A percentile compares a stretch with the other conserved stretches of the same genome.
phyloP scores from a whole-genome alignment of 768 basidiomycete species.

The Hericium erinaceus region DNA sequence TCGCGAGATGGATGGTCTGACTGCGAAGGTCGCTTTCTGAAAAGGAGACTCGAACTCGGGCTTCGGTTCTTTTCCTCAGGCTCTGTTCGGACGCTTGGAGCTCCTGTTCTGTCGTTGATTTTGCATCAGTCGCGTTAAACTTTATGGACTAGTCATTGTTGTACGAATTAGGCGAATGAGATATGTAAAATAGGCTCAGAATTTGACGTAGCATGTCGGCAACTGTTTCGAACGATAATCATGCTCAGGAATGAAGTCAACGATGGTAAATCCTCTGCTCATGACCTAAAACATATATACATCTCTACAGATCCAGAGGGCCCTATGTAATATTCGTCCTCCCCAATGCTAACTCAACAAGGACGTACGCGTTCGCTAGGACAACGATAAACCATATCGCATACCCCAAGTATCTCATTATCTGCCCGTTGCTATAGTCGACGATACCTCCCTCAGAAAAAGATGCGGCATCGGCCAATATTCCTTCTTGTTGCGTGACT shows the following conservation, averaged over 20 bases:
- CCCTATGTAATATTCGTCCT: not conserved
- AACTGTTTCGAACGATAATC: too few relatives aligned
- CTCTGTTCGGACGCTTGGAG: not conserved
- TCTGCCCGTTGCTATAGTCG: not conserved
- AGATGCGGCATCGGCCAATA: not conserved
- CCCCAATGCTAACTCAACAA: not conserved
- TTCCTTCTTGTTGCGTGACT: not conserved
- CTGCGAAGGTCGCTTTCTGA: slow-evolving; percentile 40
- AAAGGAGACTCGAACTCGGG: not conserved
- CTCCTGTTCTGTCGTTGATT: too few relatives aligned
- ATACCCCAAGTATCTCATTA: not conserved
- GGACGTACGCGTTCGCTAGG: not conserved
- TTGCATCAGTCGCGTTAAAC: too few relatives aligned
- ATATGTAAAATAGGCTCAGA: not conserved
- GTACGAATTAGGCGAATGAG: not conserved
- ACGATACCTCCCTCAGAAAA: not conserved
- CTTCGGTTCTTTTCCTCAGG: not conserved
- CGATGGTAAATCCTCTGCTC: too few relatives aligned
- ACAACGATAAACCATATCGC: not conserved
- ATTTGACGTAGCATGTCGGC: not conserved
- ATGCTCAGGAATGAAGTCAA: too few relatives aligned
- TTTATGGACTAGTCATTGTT: not conserved
- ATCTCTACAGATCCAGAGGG: too few relatives aligned
- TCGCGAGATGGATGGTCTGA: slow-evolving; percentile 51
- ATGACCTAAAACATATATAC: too few relatives aligned